phyloP scores from a whole-genome alignment of 164 flowering plant genomes.

The Vitis amurensis region DNA sequence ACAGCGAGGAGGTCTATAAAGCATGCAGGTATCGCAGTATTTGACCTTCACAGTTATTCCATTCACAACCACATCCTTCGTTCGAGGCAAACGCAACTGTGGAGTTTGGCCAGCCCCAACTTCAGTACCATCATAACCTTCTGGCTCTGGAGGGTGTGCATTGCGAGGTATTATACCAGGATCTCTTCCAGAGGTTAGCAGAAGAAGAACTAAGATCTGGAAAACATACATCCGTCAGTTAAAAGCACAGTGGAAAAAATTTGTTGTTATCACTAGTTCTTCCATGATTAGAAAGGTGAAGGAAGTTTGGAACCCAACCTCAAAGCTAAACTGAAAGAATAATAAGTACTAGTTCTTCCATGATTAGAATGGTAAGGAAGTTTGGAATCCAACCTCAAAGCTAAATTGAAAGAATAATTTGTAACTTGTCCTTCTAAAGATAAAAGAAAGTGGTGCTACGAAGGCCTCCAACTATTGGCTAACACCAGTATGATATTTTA shows the following conservation, averaged over 20 bases:
- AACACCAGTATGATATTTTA: too few species aligned
- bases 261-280: not conserved
- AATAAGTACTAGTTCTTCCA: too few species aligned
- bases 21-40: conserved; percentile 55
- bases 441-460: too few species aligned
- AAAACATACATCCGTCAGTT: conserved; percentile 10
- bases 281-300: too few species aligned
- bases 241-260: not conserved
- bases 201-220: conserved; percentile 34
- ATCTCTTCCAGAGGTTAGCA: conserved; percentile 49
- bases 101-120: conserved; percentile 30
- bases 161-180: conserved; percentile 50
- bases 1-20: conserved; percentile 46
- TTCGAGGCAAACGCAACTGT: conserved; percentile 28
- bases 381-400: too few species aligned
- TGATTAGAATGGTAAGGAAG: too few species aligned
- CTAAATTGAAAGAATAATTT: too few species aligned
- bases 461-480: too few species aligned
- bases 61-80: conserved; percentile 35
- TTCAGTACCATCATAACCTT: conserved; percentile 22
- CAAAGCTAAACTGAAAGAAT: too few species aligned
- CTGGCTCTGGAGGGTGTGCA: conserved; percentile 47
- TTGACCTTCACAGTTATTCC: conserved; percentile 39
- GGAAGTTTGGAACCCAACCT: too few species aligned
- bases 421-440: too few species aligned